phyloP scores from a whole-genome alignment of 2,329 filamentous ascomycete species.

The Aspergillus japonicus region DNA sequence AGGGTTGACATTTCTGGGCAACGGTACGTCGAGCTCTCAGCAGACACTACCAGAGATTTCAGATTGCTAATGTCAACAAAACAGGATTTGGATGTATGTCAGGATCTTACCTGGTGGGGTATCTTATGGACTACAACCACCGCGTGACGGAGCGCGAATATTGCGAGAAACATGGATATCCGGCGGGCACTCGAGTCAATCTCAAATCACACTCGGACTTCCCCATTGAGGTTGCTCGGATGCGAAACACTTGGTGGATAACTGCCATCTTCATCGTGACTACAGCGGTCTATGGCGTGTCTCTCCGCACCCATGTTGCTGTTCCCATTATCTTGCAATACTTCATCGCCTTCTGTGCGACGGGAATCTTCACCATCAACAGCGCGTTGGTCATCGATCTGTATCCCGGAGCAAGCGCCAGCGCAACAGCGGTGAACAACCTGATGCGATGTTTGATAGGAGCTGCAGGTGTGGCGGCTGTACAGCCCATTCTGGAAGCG shows the following conservation, averaged over 20 bases:
- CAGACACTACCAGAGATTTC: background rate
- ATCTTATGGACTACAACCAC: conserved; percentile 41
- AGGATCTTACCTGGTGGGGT: conserved; percentile 4
- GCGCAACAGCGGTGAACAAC: conserved; percentile 40
- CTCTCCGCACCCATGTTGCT: conserved; percentile 28
- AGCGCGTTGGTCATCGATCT: conserved; percentile 41
- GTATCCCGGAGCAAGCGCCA: conserved; percentile 33
- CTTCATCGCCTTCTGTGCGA: conserved; percentile 37
- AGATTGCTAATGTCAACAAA: background rate
- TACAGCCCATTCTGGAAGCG: conserved; percentile 34
- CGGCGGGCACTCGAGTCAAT: conserved; percentile 4
- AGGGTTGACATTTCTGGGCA: conserved; percentile 45
- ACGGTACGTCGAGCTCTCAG: conserved; percentile 24
- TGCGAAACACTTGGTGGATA: conserved; percentile 41
- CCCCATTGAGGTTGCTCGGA: conserved; percentile 39
- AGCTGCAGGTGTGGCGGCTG: conserved; percentile 34
- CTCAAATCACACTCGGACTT: conserved; percentile 40
- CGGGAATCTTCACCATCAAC: conserved; percentile 36
- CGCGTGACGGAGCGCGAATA: conserved; percentile 29
- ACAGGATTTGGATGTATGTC: conserved; percentile 8
- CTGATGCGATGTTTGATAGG: conserved; percentile 38
- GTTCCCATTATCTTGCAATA: conserved; percentile 41
- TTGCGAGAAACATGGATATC: conserved; percentile 4
- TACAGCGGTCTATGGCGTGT: conserved; percentile 33
- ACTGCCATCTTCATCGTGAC: conserved; percentile 7